Conservation (phyloP, 768 basidiomycete species). For the Mycena sanguinolenta region DNA sequence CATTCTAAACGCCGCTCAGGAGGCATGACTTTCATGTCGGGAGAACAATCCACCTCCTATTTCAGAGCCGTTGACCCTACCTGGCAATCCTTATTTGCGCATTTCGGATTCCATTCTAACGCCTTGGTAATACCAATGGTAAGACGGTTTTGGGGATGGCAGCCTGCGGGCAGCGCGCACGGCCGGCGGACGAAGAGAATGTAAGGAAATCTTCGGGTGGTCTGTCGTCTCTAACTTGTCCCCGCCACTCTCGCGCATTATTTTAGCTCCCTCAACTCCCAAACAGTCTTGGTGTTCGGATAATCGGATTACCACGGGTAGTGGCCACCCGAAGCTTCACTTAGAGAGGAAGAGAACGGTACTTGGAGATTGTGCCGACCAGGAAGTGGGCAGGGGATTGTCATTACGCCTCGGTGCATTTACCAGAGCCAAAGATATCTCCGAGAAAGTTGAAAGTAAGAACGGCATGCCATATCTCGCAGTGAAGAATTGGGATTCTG, state of each 20-base stretch:
- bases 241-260: no score
- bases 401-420: neutral
- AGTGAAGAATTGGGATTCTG: neutral
- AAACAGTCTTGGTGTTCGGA: no score
- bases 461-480: constrained; percentile 1
- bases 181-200: neutral
- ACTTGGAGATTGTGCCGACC: neutral
- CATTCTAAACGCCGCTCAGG: neutral
- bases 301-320: no score
- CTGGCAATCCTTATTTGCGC: neutral
- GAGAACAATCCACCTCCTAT: neutral
- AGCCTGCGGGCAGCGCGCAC: neutral
- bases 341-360: neutral
- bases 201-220: neutral
- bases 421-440: neutral
- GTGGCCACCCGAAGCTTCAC: no score
- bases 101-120: neutral
- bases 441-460: neutral
- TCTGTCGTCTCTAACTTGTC: neutral
- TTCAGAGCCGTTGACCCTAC: neutral
- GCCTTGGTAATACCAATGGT: neutral
- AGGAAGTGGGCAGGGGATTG: neutral
- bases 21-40: neutral
- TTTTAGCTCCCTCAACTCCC: no score
- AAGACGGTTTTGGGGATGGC: neutral